These are phyloP conservation scores for Apium graveolens DNA, from an alignment of 129 eudicot genomes.

Conservation along the genomic window DNA sequence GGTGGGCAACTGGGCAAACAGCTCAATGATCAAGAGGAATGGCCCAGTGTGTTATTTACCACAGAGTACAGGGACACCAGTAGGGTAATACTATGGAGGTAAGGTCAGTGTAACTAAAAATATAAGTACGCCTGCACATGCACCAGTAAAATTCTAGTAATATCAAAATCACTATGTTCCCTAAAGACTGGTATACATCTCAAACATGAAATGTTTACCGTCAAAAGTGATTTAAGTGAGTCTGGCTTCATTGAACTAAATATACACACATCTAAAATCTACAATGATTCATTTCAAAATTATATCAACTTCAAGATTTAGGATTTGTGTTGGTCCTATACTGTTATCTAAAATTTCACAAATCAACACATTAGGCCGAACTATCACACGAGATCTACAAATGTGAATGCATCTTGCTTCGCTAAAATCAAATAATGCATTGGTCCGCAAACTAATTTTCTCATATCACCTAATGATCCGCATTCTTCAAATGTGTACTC, in stretches of 20 bases:
- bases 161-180: background rate
- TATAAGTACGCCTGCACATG: background rate
- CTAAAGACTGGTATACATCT: background rate
- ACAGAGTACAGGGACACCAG: background rate
- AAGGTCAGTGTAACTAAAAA: background rate
- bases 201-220: background rate
- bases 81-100: background rate
- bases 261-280: too few species aligned
- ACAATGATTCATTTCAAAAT: too few species aligned
- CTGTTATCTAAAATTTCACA: too few species aligned
- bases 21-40: background rate
- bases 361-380: background rate
- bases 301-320: too few species aligned
- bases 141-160: background rate
- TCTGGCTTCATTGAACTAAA: background rate
- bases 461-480: background rate
- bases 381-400: background rate
- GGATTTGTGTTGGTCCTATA: too few species aligned
- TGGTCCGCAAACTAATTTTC: background rate
- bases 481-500: background rate
- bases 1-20: too few species aligned
- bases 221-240: background rate
- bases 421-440: too few species aligned
- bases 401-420: background rate
- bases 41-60: constrained; percentile 5